Evolutionary conservation across 345 rosid species (phyloP).

Genomic region (Pugionium cornutum): DNA sequence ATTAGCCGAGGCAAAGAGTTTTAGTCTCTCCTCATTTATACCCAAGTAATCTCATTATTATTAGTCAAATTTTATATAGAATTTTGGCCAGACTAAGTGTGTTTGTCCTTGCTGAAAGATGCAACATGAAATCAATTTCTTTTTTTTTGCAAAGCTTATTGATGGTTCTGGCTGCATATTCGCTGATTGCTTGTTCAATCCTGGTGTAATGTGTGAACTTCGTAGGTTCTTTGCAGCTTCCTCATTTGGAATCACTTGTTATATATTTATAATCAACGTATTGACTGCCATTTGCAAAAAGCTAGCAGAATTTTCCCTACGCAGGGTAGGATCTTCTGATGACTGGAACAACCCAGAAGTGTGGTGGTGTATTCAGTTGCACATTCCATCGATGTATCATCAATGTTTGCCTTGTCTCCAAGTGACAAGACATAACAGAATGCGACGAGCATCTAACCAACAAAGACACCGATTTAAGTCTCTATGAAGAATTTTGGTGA

Average conservation of each 20-base stretch:
- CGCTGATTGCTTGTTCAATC: too few species aligned
- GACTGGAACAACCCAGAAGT: slow-evolving; percentile 49
- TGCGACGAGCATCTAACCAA: too few species aligned
- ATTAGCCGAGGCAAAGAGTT: slow-evolving; percentile 26
- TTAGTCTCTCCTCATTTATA: background rate
- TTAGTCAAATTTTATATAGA: slow-evolving; percentile 8
- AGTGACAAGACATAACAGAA: too few species aligned
- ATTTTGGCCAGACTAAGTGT: slow-evolving; percentile 10
- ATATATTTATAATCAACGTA: too few species aligned
- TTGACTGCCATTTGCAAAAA: slow-evolving; percentile 35
- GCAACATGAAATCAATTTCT: slow-evolving; percentile 12
- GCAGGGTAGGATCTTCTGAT: slow-evolving; percentile 37
- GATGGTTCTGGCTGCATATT: background rate
- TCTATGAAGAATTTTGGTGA: too few species aligned
- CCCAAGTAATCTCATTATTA: slow-evolving; percentile 17
- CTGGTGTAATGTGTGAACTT: too few species aligned
- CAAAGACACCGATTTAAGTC: too few species aligned
- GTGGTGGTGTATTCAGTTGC: slow-evolving; percentile 41
- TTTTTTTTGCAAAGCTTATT: slow-evolving; percentile 12
- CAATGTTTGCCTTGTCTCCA: background rate
- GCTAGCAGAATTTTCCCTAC: slow-evolving; percentile 37
- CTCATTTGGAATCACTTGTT: too few species aligned
- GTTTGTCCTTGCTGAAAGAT: slow-evolving; percentile 24
- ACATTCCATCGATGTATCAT: background rate
- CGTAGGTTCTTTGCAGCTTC: too few species aligned